A percentile compares a stretch with the other conserved stretches of the same genome.
Conservation (phyloP, 2,329 filamentous ascomycete species). For the Escovopsis weberi region DNA sequence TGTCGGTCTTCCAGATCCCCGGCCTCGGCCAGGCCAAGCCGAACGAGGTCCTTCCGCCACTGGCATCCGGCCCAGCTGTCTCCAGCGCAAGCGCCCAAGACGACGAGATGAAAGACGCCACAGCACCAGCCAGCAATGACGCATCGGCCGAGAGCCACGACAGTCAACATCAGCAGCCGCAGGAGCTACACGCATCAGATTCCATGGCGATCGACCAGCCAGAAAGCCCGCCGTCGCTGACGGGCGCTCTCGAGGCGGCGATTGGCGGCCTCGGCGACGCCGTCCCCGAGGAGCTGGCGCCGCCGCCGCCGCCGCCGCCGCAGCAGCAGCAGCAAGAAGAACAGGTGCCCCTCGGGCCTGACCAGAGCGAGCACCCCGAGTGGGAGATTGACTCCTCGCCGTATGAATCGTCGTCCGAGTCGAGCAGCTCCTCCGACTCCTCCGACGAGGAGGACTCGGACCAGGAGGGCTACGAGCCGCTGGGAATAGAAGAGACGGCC, state of each 20-base stretch:
- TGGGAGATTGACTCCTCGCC: slow-evolving; percentile 76
- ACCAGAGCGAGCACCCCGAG: slow-evolving; percentile 44
- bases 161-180: background rate
- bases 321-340: slow-evolving; percentile 3
- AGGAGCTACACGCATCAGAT: slow-evolving; percentile 10
- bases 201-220: slow-evolving; percentile 24
- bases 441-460: slow-evolving; percentile 42
- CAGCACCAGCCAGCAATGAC: slow-evolving; percentile 1
- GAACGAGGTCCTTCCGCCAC: slow-evolving; percentile 26
- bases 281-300: slow-evolving; percentile 1
- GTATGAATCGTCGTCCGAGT: slow-evolving; percentile 52
- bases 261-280: slow-evolving; percentile 21
- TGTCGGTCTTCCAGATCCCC: slow-evolving; percentile 30
- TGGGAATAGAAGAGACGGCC: slow-evolving; percentile 71
- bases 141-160: slow-evolving; percentile 1
- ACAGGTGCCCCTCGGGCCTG: slow-evolving; percentile 15
- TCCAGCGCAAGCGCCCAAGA: slow-evolving; percentile 13
- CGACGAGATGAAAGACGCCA: slow-evolving; percentile 9
- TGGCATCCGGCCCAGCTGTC: slow-evolving; percentile 19
- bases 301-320: background rate
- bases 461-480: slow-evolving; percentile 52
- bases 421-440: slow-evolving; percentile 43
- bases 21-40: slow-evolving; percentile 28
- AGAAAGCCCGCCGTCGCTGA: slow-evolving; percentile 23
- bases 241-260: slow-evolving; percentile 29